Evolutionary conservation across 805 yeast genomes (phyloP), one percentile per base, ranked within the genome.

Genomic region (Yamadazyma philogaea): DNA sequence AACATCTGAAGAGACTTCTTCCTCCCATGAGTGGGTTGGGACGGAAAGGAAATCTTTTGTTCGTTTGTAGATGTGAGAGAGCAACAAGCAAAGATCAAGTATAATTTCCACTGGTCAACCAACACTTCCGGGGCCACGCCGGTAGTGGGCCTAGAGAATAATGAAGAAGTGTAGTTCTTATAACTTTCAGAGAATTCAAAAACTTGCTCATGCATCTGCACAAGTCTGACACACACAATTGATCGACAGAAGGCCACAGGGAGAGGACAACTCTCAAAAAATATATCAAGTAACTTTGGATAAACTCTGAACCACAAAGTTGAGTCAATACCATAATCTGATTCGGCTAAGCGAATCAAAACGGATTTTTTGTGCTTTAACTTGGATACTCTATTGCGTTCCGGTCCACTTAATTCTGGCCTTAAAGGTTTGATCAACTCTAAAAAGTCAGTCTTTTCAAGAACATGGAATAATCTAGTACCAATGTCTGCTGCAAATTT

Each of bases 271-370:
- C 74, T 75, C 46, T 80, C 86, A 47, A 87, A 88, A 45, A 93
- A 79, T 1, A 79, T 70, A 26, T 76, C 80, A 32, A 93, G 64
- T 2, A 93, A 66, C 28, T 75, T 77, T 1, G 97, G 97, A 53
- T 86, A 89, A 1, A 84, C 76, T 47, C 95, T 77, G 54, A 91
- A 84, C 99, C 99, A 93, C n/a, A 93, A 67, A 0, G 98, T 96
- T 1, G 95, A 82, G 64, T 93, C 99, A 7, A 93, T 90, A 1
- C 98, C 97, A 55, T 90, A 86, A 45, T 85, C 95, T 1, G 96
- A 85, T 50, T 87, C 96, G 0, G 96, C 96, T 6, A 93, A 66
- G 38, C 81, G 75, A 0, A 85, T 69, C n/a, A 95, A 63, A 2
- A 87, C 74, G 19, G 84, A 86, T 46, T 78, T 81, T 50, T 82